A percentile compares a stretch with the other conserved stretches of the same genome.
Conservation (phyloP, 345 rosid species). For the Aquilaria sinensis region DNA sequence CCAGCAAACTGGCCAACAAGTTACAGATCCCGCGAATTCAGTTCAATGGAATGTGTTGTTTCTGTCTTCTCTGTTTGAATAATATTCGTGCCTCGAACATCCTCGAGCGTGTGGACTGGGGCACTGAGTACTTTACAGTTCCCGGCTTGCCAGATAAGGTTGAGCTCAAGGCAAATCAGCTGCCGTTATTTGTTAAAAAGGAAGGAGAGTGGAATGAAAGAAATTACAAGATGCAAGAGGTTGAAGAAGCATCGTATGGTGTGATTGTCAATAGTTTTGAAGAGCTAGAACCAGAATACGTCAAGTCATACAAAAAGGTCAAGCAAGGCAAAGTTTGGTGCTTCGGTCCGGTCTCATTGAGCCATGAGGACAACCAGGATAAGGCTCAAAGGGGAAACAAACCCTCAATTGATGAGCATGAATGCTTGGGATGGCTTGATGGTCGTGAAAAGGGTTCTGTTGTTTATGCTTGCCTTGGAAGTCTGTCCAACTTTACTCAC, state of each 20-base stretch:
- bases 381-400: conserved; percentile 28
- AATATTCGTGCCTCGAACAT: conserved; percentile 12
- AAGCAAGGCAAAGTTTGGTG: conserved; percentile 30
- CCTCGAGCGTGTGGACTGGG: conserved; percentile 9
- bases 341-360: conserved; percentile 32
- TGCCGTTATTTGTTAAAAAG: conserved; percentile 11
- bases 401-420: not conserved
- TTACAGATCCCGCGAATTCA: conserved; percentile 21
- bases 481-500: conserved; percentile 20
- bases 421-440: conserved; percentile 34
- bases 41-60: conserved; percentile 30
- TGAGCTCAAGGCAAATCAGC: conserved; percentile 19
- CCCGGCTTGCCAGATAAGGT: conserved; percentile 28
- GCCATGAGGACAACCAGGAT: conserved; percentile 20
- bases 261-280: conserved; percentile 29
- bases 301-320: conserved; percentile 14
- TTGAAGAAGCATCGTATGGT: conserved; percentile 17
- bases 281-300: conserved; percentile 25
- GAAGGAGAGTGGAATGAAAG: not conserved
- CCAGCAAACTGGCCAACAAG: conserved; percentile 11
- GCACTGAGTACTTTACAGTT: conserved; percentile 19
- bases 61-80: conserved; percentile 18
- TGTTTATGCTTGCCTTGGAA: conserved; percentile 39
- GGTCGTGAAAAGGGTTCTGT: conserved; percentile 17
- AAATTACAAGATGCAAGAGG: not conserved